Evolutionary conservation across 176 grass and related monocot genomes (phyloP).

Genomic region (Oryza officinalis): DNA sequence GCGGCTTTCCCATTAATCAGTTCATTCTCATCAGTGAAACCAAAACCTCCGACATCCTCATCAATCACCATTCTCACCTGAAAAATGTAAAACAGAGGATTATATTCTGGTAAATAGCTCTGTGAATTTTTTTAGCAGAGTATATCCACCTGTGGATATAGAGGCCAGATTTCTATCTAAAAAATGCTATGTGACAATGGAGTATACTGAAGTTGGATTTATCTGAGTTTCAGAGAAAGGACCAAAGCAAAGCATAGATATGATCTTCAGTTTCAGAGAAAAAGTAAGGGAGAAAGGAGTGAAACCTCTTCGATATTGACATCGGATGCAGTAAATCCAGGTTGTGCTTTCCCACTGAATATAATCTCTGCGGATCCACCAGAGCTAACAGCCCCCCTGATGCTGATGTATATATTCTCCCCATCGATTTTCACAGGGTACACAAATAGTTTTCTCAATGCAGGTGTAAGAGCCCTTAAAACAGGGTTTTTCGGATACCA

Average conservation of each 20-base stretch:
- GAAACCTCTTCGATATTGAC: constrained; percentile 95
- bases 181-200: background rate
- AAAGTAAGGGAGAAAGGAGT: background rate
- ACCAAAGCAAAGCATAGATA: background rate
- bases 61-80: constrained; percentile 95
- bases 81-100: constrained; percentile 10
- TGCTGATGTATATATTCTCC: constrained; percentile 88
- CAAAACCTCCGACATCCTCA: constrained; percentile 85
- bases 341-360: constrained; percentile 87
- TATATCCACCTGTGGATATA: no score
- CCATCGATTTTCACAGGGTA: constrained; percentile 73
- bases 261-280: background rate
- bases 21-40: constrained; percentile 76
- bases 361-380: constrained; percentile 85
- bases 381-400: constrained; percentile 40
- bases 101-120: background rate
- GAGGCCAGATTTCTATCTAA: no score
- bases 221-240: no score
- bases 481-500: constrained; percentile 98
- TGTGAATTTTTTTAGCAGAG: background rate
- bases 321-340: constrained; percentile 82
- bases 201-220: background rate
- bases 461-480: constrained; percentile 83
- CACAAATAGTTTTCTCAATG: constrained; percentile 73
- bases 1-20: constrained; percentile 89